These are phyloP conservation scores for Yamadazyma pseudoaaseri DNA, from an alignment of 1,139 yeast genomes.

Conservation along the genomic window DNA sequence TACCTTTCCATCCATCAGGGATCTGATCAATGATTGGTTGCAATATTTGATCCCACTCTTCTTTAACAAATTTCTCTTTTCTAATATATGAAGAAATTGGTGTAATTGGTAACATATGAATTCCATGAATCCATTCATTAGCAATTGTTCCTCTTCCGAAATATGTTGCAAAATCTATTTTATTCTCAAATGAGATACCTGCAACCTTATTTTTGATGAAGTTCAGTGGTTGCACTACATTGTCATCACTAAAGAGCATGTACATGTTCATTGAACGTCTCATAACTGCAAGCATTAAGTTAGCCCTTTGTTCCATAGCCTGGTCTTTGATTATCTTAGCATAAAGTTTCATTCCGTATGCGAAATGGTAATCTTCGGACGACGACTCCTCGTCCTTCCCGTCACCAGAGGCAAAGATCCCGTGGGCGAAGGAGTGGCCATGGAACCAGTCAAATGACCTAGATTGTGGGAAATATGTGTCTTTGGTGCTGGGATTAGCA, in stretches of 20 bases:
- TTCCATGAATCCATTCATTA: slow-evolving; percentile 49
- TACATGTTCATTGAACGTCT: slow-evolving; percentile 42
- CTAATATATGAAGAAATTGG: slow-evolving; percentile 43
- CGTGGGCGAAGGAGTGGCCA: slow-evolving; percentile 50
- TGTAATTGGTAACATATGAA: slow-evolving; percentile 48
- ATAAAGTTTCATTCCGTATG: slow-evolving; percentile 42
- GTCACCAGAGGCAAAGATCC: slow-evolving; percentile 44
- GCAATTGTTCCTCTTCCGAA: slow-evolving; percentile 44
- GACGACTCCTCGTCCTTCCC: slow-evolving; percentile 50
- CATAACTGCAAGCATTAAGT: slow-evolving; percentile 44
- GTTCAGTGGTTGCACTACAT: slow-evolving; percentile 35
- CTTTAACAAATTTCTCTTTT: slow-evolving; percentile 32
- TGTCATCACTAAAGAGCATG: slow-evolving; percentile 41
- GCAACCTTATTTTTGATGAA: slow-evolving; percentile 43
- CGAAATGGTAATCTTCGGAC: slow-evolving; percentile 47
- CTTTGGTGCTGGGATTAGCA: slow-evolving; percentile 38
- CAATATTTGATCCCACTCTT: slow-evolving; percentile 44
- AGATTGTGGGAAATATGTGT: slow-evolving; percentile 38
- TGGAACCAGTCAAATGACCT: slow-evolving; percentile 47
- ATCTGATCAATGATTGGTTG: slow-evolving; percentile 30
- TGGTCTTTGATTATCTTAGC: slow-evolving; percentile 33
- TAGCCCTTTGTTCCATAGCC: slow-evolving; percentile 38
- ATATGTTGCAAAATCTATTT: slow-evolving; percentile 44
- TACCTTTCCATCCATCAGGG: slow-evolving; percentile 48
- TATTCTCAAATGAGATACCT: slow-evolving; percentile 47